These are phyloP conservation scores for Umbelopsis isabellina DNA, from an alignment of 192 early-diverging fungal genomes.

Conservation along the genomic window DNA sequence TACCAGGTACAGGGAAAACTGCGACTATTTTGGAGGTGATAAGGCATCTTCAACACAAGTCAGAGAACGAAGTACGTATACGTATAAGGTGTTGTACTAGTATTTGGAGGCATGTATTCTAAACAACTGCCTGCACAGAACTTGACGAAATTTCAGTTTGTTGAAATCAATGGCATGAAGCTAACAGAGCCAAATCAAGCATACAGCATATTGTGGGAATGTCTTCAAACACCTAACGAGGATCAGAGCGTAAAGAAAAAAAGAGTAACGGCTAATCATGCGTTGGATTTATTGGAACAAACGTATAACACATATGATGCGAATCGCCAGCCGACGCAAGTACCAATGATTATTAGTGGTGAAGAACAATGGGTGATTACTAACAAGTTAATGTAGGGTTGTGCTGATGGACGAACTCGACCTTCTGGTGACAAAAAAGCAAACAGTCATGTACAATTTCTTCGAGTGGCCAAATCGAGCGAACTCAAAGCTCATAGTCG, in stretches of 20 bases:
- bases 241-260: conserved; percentile 37
- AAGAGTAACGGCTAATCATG: conserved; percentile 73
- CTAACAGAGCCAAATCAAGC: conserved; percentile 90
- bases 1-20: conserved; percentile 97
- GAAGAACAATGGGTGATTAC: conserved; percentile 17
- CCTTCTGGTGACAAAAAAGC: conserved; percentile 87
- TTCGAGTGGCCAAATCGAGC: conserved; percentile 95
- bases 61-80: conserved; percentile 55
- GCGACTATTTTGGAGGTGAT: conserved; percentile 91
- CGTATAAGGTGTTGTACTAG: neutral
- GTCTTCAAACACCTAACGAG: conserved; percentile 51
- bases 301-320: conserved; percentile 60
- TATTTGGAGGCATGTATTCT: neutral
- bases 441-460: conserved; percentile 96
- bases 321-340: conserved; percentile 34
- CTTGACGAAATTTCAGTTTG: conserved; percentile 78
- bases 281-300: conserved; percentile 74
- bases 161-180: conserved; percentile 98
- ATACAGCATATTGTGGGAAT: conserved; percentile 84
- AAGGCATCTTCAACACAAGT: conserved; percentile 63
- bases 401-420: conserved; percentile 98
- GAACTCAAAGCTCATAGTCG: conserved; percentile 83
- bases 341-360: conserved; percentile 28
- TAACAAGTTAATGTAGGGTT: conserved; percentile 56
- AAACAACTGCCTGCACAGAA: conserved; percentile 35